Percentiles rank a stretch among this genome's conserved stretches.
Evolutionary conservation across 2,329 filamentous ascomycete genomes (phyloP).

Genomic region (Apiospora hydei): DNA sequence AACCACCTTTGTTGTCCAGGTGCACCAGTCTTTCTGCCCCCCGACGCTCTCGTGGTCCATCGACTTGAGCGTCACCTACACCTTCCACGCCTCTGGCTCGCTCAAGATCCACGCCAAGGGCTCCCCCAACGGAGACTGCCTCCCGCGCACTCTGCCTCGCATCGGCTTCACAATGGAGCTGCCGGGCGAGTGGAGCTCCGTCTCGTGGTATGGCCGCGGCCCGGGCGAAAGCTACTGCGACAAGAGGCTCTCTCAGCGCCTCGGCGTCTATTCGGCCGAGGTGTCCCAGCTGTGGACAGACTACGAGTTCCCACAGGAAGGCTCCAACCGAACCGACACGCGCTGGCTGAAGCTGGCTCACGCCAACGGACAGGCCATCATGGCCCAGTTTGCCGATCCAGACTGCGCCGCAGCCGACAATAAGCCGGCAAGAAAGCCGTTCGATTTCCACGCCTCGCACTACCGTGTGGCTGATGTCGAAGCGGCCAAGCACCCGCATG

Average conservation of each 20-base stretch:
- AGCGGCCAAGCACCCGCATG: slow-evolving; percentile 67
- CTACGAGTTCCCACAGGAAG: slow-evolving; percentile 75
- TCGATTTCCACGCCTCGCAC: slow-evolving; percentile 64
- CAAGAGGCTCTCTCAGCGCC: slow-evolving; percentile 66
- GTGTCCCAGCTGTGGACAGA: slow-evolving; percentile 64
- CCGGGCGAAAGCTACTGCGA: slow-evolving; percentile 73
- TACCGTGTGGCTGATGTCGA: slow-evolving; percentile 62
- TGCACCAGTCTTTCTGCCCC: slow-evolving; percentile 63
- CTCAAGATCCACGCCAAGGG: slow-evolving; percentile 58
- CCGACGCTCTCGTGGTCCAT: slow-evolving; percentile 68
- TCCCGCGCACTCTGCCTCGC: slow-evolving; percentile 66
- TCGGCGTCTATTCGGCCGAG: slow-evolving; percentile 56
- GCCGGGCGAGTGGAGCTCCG: slow-evolving; percentile 37
- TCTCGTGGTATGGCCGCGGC: slow-evolving; percentile 71
- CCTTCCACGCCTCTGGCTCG: slow-evolving; percentile 53
- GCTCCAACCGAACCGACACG: slow-evolving; percentile 69
- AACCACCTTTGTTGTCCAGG: slow-evolving; percentile 48
- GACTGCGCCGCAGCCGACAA: slow-evolving; percentile 38
- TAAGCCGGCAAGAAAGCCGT: slow-evolving; percentile 43
- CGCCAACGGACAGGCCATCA: slow-evolving; percentile 35
- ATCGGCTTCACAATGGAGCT: slow-evolving; percentile 63
- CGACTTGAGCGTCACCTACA: slow-evolving; percentile 60
- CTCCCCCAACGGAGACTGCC: slow-evolving; percentile 54
- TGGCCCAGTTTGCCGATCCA: slow-evolving; percentile 38
- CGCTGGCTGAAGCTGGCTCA: slow-evolving; percentile 60